Percentiles rank a stretch among this genome's conserved stretches.
Evolutionary conservation across 1,284 basidiomycete genomes (phyloP).

Genomic region (Schizophyllum amplum): DNA sequence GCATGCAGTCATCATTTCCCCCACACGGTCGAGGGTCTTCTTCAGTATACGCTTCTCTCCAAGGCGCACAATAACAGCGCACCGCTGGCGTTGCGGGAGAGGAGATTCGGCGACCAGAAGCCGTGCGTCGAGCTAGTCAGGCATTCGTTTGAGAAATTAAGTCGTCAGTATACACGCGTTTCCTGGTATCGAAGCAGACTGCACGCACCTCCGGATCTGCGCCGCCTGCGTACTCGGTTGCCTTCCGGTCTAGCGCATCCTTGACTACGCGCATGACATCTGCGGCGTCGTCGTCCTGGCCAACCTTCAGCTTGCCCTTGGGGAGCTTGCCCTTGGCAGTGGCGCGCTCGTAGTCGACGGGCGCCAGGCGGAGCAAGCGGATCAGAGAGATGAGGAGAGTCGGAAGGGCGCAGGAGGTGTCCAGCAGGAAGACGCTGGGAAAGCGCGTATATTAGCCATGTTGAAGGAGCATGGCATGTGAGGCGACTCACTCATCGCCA

Average conservation of each 20-base stretch:
- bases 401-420: constrained; percentile 50
- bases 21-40: background rate
- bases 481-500: constrained; percentile 73
- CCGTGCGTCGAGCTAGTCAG: constrained; percentile 47
- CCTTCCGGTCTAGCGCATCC: constrained; percentile 41
- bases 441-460: constrained; percentile 4
- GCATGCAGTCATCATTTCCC: background rate
- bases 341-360: constrained; percentile 58
- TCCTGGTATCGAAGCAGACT: too few species aligned
- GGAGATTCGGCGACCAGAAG: constrained; percentile 27
- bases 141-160: too few species aligned
- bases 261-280: constrained; percentile 37
- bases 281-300: constrained; percentile 41
- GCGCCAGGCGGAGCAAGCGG: constrained; percentile 56
- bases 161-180: too few species aligned
- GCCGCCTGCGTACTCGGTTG: constrained; percentile 50
- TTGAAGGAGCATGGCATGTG: constrained; percentile 3
- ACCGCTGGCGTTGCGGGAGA: constrained; percentile 38
- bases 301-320: constrained; percentile 76
- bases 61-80: constrained; percentile 68
- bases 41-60: constrained; percentile 74
- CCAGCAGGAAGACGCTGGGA: constrained; percentile 53
- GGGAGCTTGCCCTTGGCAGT: constrained; percentile 72
- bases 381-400: constrained; percentile 63
- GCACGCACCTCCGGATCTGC: constrained; percentile 33